A percentile compares a stretch with the other conserved stretches of the same genome.
phyloP scores from a whole-genome alignment of 2,329 filamentous ascomycete genomes.

The Verticillium dahliae region DNA sequence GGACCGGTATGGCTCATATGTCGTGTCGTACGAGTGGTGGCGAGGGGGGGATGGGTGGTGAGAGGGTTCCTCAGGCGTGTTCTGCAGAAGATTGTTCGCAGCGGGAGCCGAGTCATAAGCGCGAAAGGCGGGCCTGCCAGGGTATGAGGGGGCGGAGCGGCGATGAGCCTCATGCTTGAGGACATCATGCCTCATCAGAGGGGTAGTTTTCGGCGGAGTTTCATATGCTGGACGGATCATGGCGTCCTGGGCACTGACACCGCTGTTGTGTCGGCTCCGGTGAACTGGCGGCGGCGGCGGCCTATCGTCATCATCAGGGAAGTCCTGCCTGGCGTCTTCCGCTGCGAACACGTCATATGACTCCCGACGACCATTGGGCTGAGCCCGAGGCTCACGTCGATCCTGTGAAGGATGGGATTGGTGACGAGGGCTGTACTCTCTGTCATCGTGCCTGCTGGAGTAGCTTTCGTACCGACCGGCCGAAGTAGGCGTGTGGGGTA shows the following conservation, averaged over 20 bases:
- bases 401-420: constrained; percentile 29
- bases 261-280: constrained; percentile 38
- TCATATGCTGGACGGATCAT: constrained; percentile 34
- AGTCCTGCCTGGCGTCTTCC: constrained; percentile 25
- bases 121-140: constrained; percentile 46
- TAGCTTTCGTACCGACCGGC: constrained; percentile 28
- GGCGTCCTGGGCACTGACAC: constrained; percentile 30
- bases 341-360: constrained; percentile 20
- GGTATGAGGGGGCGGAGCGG: constrained; percentile 40
- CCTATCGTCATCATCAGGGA: constrained; percentile 32
- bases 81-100: constrained; percentile 22
- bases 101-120: constrained; percentile 41
- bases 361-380: constrained; percentile 25
- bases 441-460: constrained; percentile 26
- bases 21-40: constrained; percentile 45
- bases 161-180: constrained; percentile 51
- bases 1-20: constrained; percentile 40
- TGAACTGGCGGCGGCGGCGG: constrained; percentile 54
- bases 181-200: constrained; percentile 52
- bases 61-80: constrained; percentile 21
- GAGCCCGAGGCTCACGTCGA: constrained; percentile 27
- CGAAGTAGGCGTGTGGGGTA: constrained; percentile 8
- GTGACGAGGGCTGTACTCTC: constrained; percentile 27
- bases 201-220: constrained; percentile 31
- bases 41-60: constrained; percentile 31